These are phyloP conservation scores for Amoeboaphelidium protococcarum DNA, from an alignment of 371 early-diverging fungal genomes.

Conservation along the genomic window DNA sequence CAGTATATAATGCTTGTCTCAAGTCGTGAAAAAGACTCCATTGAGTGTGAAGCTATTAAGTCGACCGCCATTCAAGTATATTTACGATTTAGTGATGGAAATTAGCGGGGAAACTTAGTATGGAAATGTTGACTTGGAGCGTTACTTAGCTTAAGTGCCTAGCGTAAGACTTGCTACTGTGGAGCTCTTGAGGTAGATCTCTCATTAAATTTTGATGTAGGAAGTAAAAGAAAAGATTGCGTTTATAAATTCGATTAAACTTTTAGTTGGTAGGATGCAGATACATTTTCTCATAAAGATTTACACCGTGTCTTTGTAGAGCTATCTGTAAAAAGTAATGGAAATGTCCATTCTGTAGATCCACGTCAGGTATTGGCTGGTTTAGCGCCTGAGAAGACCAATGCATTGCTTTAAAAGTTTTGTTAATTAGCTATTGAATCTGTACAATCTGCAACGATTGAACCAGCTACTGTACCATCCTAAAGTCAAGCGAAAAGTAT, in stretches of 20 bases:
- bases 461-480: too few species aligned
- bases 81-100: constrained; percentile 22
- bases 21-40: constrained; percentile 20
- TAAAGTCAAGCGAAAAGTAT: too few species aligned
- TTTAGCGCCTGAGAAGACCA: constrained; percentile 22
- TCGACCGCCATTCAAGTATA: constrained; percentile 25
- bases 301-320: not conserved
- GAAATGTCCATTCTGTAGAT: constrained; percentile 5
- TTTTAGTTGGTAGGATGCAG: constrained; percentile 14
- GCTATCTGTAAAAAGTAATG: not conserved
- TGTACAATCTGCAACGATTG: too few species aligned
- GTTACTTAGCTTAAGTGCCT: not conserved
- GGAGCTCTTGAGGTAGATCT: not conserved
- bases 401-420: constrained; percentile 19
- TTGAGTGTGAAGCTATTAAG: constrained; percentile 20
- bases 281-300: not conserved
- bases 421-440: too few species aligned
- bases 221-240: constrained; percentile 12
- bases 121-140: constrained; percentile 14
- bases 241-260: constrained; percentile 18
- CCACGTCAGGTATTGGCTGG: constrained; percentile 25
- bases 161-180: not conserved
- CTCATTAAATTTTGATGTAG: not conserved
- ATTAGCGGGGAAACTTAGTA: constrained; percentile 17
- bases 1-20: constrained; percentile 1